phyloP scores from a whole-genome alignment of 1,284 basidiomycete species.

The Tilletia walkeri region DNA sequence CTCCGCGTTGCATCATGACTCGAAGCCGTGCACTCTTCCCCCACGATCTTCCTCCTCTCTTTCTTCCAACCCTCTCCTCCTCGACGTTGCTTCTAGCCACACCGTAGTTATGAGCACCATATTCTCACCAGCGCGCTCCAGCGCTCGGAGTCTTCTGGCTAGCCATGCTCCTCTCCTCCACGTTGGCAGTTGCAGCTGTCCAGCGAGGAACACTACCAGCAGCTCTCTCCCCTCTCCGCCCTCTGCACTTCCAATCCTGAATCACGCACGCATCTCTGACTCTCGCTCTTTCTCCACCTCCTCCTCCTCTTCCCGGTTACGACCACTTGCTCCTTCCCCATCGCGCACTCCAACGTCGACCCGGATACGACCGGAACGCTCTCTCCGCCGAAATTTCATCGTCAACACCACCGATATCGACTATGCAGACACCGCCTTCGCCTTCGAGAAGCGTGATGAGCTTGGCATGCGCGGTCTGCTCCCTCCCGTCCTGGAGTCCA shows the following conservation, averaged over 20 bases:
- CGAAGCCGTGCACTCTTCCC: slow-evolving; percentile 3
- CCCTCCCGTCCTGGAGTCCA: slow-evolving; percentile 63
- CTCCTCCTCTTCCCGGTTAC: slow-evolving; percentile 13
- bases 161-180: slow-evolving; percentile 5
- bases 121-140: slow-evolving; percentile 7
- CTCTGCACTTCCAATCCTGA: not conserved
- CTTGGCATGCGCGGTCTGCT: slow-evolving; percentile 71
- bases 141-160: not conserved
- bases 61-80: not conserved
- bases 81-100: not conserved
- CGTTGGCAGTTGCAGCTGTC: not conserved
- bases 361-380: not conserved
- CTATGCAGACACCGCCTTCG: slow-evolving; percentile 65
- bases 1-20: not conserved
- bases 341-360: not conserved
- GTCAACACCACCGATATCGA: slow-evolving; percentile 25
- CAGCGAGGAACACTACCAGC: not conserved
- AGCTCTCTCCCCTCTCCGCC: not conserved
- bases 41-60: not conserved
- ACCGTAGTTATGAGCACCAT: slow-evolving; percentile 3
- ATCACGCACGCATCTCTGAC: not conserved
- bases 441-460: slow-evolving; percentile 65
- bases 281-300: slow-evolving; percentile 1
- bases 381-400: slow-evolving; percentile 5
- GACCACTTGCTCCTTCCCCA: not conserved